These are phyloP conservation scores for Sordariomycetes sp. DNA, from an alignment of 2,329 filamentous ascomycete species.

Conservation along the genomic window DNA sequence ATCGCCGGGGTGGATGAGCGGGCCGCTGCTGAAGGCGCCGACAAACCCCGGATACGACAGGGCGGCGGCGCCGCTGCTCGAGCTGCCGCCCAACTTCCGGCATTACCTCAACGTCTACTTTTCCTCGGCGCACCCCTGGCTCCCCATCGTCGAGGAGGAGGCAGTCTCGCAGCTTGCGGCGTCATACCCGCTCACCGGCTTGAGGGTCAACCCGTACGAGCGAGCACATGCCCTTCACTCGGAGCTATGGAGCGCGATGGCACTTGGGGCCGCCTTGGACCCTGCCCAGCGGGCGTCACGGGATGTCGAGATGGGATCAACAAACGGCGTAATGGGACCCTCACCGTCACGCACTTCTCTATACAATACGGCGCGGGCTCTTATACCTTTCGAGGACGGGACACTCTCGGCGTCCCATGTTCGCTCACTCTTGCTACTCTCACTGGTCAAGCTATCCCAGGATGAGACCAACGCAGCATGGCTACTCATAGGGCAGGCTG, in stretches of 20 bases:
- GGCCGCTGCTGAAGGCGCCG: not conserved
- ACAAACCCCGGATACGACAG: not conserved
- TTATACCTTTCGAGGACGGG: slow-evolving; percentile 23
- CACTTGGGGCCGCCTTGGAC: slow-evolving; percentile 43
- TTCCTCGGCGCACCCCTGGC: slow-evolving; percentile 63
- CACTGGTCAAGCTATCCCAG: slow-evolving; percentile 48
- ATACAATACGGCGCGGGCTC: slow-evolving; percentile 32
- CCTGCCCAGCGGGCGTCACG: slow-evolving; percentile 12
- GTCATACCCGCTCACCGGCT: slow-evolving; percentile 23
- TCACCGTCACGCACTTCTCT: slow-evolving; percentile 15
- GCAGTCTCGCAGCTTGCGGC: slow-evolving; percentile 36
- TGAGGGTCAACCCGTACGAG: slow-evolving; percentile 13
- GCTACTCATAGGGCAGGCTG: slow-evolving; percentile 50
- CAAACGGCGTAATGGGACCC: not conserved
- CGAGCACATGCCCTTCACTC: slow-evolving; percentile 30
- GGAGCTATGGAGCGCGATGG: slow-evolving; percentile 45
- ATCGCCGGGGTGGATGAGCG: not conserved
- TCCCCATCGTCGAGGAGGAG: slow-evolving; percentile 59
- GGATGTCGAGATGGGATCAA: slow-evolving; percentile 12
- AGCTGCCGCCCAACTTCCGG: slow-evolving; percentile 40
- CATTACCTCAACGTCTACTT: slow-evolving; percentile 60
- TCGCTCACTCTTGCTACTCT: slow-evolving; percentile 38
- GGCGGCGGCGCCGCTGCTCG: slow-evolving; percentile 4
- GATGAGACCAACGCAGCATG: slow-evolving; percentile 46
- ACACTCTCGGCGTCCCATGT: not conserved